These are phyloP conservation scores for Panicum hallii DNA, from an alignment of 202 grass and related monocot species.

Conservation along the genomic window DNA sequence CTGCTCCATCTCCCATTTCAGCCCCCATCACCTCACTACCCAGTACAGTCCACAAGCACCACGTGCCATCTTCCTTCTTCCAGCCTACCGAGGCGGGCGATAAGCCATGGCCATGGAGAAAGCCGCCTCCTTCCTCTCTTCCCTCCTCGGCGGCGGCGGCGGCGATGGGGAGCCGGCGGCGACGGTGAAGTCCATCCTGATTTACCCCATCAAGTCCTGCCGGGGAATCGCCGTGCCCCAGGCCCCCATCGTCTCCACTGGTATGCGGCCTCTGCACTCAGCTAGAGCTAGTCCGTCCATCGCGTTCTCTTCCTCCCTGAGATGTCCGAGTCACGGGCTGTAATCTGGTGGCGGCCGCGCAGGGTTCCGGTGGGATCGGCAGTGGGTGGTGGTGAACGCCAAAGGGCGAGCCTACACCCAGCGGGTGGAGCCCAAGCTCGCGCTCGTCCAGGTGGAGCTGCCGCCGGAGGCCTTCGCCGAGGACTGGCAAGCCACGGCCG, in stretches of 20 bases:
- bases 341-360: neutral
- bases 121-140: constrained; percentile 62
- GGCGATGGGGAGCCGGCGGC: constrained; percentile 43
- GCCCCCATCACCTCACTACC: neutral
- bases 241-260: constrained; percentile 74
- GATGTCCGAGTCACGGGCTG: neutral
- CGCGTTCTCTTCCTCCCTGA: neutral
- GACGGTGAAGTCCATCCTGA: constrained; percentile 65
- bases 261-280: constrained; percentile 34
- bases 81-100: neutral
- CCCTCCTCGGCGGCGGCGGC: constrained; percentile 54
- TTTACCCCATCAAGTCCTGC: constrained; percentile 96
- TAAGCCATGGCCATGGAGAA: constrained; percentile 63
- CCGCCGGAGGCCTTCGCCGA: constrained; percentile 72
- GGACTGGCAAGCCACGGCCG: constrained; percentile 57
- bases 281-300: neutral
- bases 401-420: constrained; percentile 82
- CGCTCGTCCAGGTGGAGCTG: constrained; percentile 73
- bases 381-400: constrained; percentile 87
- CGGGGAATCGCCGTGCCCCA: constrained; percentile 70
- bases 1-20: neutral
- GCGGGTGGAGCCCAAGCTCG: constrained; percentile 88
- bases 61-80: neutral
- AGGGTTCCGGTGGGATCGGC: constrained; percentile 93
- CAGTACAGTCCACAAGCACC: neutral